Evolutionary conservation across 2,329 filamentous ascomycete genomes (phyloP).

Genomic region (Stromatinia cepivora): DNA sequence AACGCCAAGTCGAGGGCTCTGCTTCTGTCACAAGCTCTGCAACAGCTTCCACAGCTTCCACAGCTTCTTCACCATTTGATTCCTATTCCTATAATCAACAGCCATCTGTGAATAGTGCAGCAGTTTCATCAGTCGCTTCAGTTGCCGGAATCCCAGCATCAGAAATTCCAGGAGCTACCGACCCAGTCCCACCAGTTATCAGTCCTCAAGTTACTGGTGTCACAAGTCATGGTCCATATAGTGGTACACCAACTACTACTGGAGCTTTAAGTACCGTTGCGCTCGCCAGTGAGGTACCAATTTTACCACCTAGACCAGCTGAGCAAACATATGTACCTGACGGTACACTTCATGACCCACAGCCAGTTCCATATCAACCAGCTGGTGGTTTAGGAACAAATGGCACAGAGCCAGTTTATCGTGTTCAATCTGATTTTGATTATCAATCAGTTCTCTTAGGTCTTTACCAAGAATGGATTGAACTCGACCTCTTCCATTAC

Average conservation of each 20-base stretch:
- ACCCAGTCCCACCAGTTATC: conserved; percentile 43
- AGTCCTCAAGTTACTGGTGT: conserved; percentile 55
- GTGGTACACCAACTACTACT: conserved; percentile 65
- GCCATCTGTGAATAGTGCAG: conserved; percentile 34
- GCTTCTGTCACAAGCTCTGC: neutral
- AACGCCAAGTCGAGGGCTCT: neutral
- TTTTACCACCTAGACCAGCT: conserved; percentile 58
- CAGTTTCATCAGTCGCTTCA: conserved; percentile 33
- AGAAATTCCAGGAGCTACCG: conserved; percentile 36
- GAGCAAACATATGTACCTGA: conserved; percentile 71
- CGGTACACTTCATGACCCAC: conserved; percentile 63
- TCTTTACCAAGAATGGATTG: conserved; percentile 82
- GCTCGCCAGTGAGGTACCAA: conserved; percentile 57
- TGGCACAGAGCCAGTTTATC: conserved; percentile 55
- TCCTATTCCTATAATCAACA: conserved; percentile 34
- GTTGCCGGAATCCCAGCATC: conserved; percentile 34
- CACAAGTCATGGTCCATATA: conserved; percentile 68
- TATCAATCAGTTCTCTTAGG: conserved; percentile 71
- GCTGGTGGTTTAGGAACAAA: conserved; percentile 67
- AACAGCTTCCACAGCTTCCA: neutral
- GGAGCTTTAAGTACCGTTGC: conserved; percentile 64
- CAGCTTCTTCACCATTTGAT: neutral
- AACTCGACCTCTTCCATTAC: conserved; percentile 79
- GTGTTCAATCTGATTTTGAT: conserved; percentile 79
- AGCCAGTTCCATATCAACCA: conserved; percentile 52